Base-by-base conservation (phyloP, 306 rosid species). In the Casuarina equisetifolia region DNA sequence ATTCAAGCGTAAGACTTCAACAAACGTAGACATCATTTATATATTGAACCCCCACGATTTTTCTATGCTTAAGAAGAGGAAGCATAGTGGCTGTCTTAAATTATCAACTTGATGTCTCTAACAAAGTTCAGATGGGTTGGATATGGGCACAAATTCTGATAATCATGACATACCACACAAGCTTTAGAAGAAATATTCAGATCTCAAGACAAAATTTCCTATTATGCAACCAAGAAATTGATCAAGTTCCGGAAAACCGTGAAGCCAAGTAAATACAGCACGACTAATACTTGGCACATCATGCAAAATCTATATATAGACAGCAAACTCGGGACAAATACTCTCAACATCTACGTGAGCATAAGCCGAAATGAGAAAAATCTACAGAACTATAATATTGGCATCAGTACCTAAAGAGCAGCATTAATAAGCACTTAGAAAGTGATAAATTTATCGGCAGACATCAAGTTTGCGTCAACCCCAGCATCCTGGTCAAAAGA, bases 361-460 rank as follows among this genome's bases (percentile, higher is more conserved):
- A 66, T 43, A 17, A 5, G 75, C 66, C 53, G 55, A 81, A 73
- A 76, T 46, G 70, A 51, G 73, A 25, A 74, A 83, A 63, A 80
- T 84, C 79, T 81, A 75, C 61, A 73, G 45, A 82, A 61, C 32
- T 76, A 67, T 17, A 11, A 13, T 72, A 52, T 45, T 39, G 61
- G 51, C 58, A 69, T 40, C 13, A n/a, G 55, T 51, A 48, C 77
- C 59, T 74, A 42, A 45, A 48, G 62, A 58, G 57, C 35, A 73
- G 57, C 63, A 66, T 25, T 48, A 9, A 35, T 19, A 61, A 71
- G 78, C 74, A 42, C 19, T 25, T 25, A 25, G 32, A 85, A 90
- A 77, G 86, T 79, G 59, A 84, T 52, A 38, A 84, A 80, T 70
- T 85, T 80, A 68, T 87, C 90, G 8, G 81, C 77, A 36, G 77